Evolutionary conservation across 2,329 filamentous ascomycete species (phyloP).

Genomic region (Periglandula ipomoeae): DNA sequence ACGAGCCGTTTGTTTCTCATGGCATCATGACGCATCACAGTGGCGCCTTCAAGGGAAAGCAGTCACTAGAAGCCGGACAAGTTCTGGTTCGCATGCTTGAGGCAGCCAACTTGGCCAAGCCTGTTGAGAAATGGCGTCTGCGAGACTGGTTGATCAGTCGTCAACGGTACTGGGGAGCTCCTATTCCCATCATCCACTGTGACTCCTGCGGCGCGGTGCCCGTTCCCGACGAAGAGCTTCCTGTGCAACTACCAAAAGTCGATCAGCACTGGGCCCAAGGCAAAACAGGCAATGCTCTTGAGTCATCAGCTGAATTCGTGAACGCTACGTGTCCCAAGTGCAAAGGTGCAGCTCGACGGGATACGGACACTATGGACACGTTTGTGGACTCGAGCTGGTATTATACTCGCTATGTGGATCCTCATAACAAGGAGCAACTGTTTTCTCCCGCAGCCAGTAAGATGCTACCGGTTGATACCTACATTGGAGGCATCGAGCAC

Average conservation of each 20-base stretch:
- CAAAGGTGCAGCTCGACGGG: slow-evolving; percentile 58
- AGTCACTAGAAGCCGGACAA: slow-evolving; percentile 52
- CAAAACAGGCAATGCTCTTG: slow-evolving; percentile 68
- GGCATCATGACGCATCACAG: slow-evolving; percentile 61
- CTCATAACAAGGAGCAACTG: slow-evolving; percentile 51
- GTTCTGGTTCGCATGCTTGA: slow-evolving; percentile 50
- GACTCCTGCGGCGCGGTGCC: slow-evolving; percentile 66
- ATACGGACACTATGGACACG: slow-evolving; percentile 94
- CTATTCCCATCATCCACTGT: slow-evolving; percentile 84
- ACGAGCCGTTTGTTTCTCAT: slow-evolving; percentile 52
- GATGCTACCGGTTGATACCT: slow-evolving; percentile 71
- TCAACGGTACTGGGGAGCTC: slow-evolving; percentile 88
- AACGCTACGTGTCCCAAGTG: slow-evolving; percentile 71
- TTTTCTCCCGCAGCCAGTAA: slow-evolving; percentile 53
- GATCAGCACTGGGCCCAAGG: slow-evolving; percentile 58
- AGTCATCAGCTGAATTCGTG: slow-evolving; percentile 62
- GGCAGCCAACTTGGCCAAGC: slow-evolving; percentile 46
- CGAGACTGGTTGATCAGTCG: slow-evolving; percentile 86
- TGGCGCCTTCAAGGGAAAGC: slow-evolving; percentile 53
- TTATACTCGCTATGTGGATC: slow-evolving; percentile 70
- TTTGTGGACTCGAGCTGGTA: slow-evolving; percentile 97
- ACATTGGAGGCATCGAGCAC: slow-evolving; percentile 83
- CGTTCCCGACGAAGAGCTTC: slow-evolving; percentile 67
- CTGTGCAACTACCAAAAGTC: slow-evolving; percentile 64
- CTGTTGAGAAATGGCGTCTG: slow-evolving; percentile 67